A percentile compares a stretch with the other conserved stretches of the same genome.
Evolutionary conservation across 306 rosid genomes (phyloP).

Genomic region (Glycine soja): DNA sequence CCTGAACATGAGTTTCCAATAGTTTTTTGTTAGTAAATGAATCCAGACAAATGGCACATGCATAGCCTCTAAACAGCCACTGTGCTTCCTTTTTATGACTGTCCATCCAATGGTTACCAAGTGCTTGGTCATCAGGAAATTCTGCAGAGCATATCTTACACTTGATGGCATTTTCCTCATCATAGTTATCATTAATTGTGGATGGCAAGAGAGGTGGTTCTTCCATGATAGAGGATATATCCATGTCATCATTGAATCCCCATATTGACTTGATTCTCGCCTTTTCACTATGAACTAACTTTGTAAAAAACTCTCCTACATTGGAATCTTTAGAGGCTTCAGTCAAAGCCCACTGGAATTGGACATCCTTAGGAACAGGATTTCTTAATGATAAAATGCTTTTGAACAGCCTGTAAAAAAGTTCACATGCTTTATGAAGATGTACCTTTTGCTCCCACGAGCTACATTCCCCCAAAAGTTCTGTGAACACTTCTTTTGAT

Average conservation of each 20-base stretch:
- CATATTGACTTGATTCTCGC: slow-evolving; percentile 73
- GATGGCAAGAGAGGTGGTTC: slow-evolving; percentile 65
- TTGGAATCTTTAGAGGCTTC: slow-evolving; percentile 84
- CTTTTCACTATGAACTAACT: slow-evolving; percentile 82
- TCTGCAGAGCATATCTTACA: slow-evolving; percentile 85
- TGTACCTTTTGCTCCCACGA: slow-evolving; percentile 71
- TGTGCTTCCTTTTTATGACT: slow-evolving; percentile 98
- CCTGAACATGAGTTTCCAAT: slow-evolving; percentile 95
- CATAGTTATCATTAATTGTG: slow-evolving; percentile 53
- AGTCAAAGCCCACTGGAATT: slow-evolving; percentile 93
- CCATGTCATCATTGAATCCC: slow-evolving; percentile 79
- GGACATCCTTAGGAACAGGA: slow-evolving; percentile 93
- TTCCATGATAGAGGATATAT: slow-evolving; percentile 57
- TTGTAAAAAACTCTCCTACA: slow-evolving; percentile 71
- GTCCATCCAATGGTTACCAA: slow-evolving; percentile 94
- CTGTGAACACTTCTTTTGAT: slow-evolving; percentile 91
- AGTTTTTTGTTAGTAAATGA: slow-evolving; percentile 90
- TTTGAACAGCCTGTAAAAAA: slow-evolving; percentile 91
- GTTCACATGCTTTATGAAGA: slow-evolving; percentile 94
- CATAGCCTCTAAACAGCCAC: slow-evolving; percentile 96
- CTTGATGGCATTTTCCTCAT: slow-evolving; percentile 60
- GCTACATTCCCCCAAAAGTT: slow-evolving; percentile 76
- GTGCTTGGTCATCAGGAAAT: slow-evolving; percentile 77
- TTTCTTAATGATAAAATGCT: slow-evolving; percentile 90
- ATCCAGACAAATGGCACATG: slow-evolving; percentile 97